phyloP scores from a whole-genome alignment of 1,284 basidiomycete species.

The Anthracocystis setariae region DNA sequence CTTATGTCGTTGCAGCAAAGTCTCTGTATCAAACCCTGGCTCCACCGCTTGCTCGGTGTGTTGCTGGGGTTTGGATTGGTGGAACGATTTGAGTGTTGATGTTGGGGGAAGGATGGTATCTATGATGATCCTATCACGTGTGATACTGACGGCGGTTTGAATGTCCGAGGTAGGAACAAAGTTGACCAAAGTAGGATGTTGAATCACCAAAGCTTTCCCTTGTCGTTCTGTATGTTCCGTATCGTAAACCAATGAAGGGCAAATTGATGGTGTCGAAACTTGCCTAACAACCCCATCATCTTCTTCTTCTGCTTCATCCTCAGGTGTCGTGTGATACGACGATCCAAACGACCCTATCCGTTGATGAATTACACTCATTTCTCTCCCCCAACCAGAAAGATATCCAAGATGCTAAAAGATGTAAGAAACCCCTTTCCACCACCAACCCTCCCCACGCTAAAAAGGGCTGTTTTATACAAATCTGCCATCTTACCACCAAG shows the following conservation, averaged over 20 bases:
- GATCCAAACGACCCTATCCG: too few relatives aligned
- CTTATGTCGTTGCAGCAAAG: conserved; percentile 15
- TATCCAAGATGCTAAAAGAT: too few relatives aligned
- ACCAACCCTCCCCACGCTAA: too few relatives aligned
- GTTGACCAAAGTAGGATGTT: conserved; percentile 37
- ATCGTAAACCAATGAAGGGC: conserved; percentile 12
- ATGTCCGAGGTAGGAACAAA: conserved; percentile 53
- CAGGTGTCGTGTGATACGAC: too few relatives aligned
- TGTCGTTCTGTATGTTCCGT: conserved; percentile 1
- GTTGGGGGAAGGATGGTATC: conserved; percentile 56
- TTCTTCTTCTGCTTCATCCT: too few relatives aligned
- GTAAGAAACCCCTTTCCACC: too few relatives aligned
- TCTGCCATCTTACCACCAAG: too few relatives aligned
- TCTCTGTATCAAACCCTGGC: neutral
- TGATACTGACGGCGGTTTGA: conserved; percentile 51
- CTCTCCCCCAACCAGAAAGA: too few relatives aligned
- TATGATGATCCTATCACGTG: conserved; percentile 46
- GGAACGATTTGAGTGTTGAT: conserved; percentile 3
- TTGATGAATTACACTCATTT: too few relatives aligned
- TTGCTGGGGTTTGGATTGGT: neutral
- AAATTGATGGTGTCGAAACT: neutral
- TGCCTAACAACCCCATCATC: too few relatives aligned
- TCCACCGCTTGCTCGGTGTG: neutral
- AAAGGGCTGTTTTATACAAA: too few relatives aligned
- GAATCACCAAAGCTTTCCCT: conserved; percentile 25